Base-by-base conservation (phyloP, 352 stramenopile species). In the Hyphochytrium catenoides region DNA sequence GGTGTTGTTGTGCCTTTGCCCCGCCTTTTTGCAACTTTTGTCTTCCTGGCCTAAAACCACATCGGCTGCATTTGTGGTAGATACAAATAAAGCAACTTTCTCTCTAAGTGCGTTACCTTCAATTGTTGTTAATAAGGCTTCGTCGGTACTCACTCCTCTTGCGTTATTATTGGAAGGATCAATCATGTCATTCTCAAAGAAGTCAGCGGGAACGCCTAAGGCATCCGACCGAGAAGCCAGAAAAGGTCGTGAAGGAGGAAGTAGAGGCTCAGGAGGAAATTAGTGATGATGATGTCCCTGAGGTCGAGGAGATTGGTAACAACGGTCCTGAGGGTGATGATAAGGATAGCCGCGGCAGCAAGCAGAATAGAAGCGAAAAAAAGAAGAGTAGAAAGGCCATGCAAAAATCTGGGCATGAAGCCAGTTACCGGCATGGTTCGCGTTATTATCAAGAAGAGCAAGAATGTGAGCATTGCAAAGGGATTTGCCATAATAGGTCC, bases 351-450 rank as follows among this genome's bases (percentile, higher is more conserved):
- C 20, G 17, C 36, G 43, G 24, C 21, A 63, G 69, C 56, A 79
- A 83, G 56, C 76, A 89, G 55, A 96, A 95, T 65, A 77, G 88
- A 44, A 76, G 81, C 45, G 91, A n/a, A n/a, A n/a, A 98, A 64
- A 97, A 96, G 69, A 98, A 98, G 64, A 77, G 82, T 30, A 81
- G 88, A 50, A 97, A 98, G 67, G 85, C 86, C 36, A 95, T 98
- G 75, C 75, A 93, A 55, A 98, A 98, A 70, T n/a, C 73, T 98
- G 29, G 86, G 86, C 36, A 89, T 98, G 68, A 92, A 94, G 50
- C 65, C 74, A 20, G 75, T 98, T 30, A 59, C 70, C 36, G 89
- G 84, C 52, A 85, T 98, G 54, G 76, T 93, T 45, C 72, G 87
- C 44, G 87, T 96, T 31, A 95, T 83, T 11, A 88, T 98, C 42